Evolutionary conservation across 2,329 filamentous ascomycete genomes (phyloP), one percentile per base, ranked within the genome.

Genomic region (Alternaria sp.): DNA sequence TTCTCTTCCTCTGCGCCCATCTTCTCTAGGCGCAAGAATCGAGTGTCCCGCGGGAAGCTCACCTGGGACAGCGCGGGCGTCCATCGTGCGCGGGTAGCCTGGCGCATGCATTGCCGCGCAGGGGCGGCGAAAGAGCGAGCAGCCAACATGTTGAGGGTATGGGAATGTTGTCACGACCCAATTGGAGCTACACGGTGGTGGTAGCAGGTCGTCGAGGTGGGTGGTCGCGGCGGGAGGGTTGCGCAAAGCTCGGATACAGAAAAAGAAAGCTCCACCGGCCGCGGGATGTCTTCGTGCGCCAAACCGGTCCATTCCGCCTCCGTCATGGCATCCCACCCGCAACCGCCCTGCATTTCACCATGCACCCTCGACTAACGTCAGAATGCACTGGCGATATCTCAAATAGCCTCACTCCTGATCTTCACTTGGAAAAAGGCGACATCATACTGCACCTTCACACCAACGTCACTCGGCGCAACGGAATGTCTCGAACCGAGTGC

Each of bases 41-140:
- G 15, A 5, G 12, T 28, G 36, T 32, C 23, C 54, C 62, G 52
- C 60, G 54, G 23, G 64, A 64, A 57, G 62, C 85, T 80, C 82
- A 92, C 90, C 85, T 90, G 88, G 73, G 81, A 81, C 73, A 83
- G 80, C 72, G 83, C 80, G 72, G 83, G 82, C 68, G 81, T 77
- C 79, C 82, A 83, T 74, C 80, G 77, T 62, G 82, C 81, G 72
- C 82, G 79, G 74, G 78, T 81, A 70, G 88, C 86, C 77, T 88
- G 87, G 81, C 90, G 90, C 82, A 94, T 84, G 87, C 89, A 92
- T 85, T 96, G 92, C 82, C 92, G 88, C 82, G 89, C 88, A 78
- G 92, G 90, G 77, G 88, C 88, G 82, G 90, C 89, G 82, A 94
- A 88, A 76, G 90, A 89, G 84, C 93, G 91, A 81, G 91, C 85